phyloP scores from a whole-genome alignment of 1,139 yeast species.

The Sugiyamaella grinbergsii region DNA sequence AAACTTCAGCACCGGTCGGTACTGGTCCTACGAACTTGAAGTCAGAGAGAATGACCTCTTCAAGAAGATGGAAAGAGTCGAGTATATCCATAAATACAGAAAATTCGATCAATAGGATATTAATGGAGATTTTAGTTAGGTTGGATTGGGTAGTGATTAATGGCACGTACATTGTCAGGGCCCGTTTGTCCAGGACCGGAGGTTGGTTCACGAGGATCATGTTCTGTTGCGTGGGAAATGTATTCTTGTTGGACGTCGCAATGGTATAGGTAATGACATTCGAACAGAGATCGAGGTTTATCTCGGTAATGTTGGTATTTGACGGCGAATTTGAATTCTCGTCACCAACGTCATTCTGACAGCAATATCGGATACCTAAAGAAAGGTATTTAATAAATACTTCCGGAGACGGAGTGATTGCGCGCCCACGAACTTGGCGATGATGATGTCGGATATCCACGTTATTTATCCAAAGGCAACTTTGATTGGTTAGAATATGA shows the following conservation, averaged over 20 bases:
- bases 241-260: background rate
- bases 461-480: conserved; percentile 8
- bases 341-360: background rate
- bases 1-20: background rate
- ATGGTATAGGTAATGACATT: background rate
- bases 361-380: background rate
- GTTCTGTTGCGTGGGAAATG: background rate
- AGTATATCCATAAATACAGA: conserved; percentile 4
- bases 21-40: conserved; percentile 4
- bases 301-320: background rate
- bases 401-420: background rate
- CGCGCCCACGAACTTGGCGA: background rate
- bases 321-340: too few species aligned
- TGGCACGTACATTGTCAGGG: background rate
- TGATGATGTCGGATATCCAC: conserved; percentile 6
- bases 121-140: conserved; percentile 1
- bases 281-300: background rate
- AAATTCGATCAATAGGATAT: background rate
- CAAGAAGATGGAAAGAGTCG: background rate
- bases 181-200: background rate
- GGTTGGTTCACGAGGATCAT: conserved; percentile 1
- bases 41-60: background rate
- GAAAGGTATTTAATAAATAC: conserved; percentile 3
- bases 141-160: background rate
- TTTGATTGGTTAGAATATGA: conserved; percentile 7